Evolutionary conservation across 2,329 filamentous ascomycete genomes (phyloP).

Genomic region (Chaetomiaceae sp.): DNA sequence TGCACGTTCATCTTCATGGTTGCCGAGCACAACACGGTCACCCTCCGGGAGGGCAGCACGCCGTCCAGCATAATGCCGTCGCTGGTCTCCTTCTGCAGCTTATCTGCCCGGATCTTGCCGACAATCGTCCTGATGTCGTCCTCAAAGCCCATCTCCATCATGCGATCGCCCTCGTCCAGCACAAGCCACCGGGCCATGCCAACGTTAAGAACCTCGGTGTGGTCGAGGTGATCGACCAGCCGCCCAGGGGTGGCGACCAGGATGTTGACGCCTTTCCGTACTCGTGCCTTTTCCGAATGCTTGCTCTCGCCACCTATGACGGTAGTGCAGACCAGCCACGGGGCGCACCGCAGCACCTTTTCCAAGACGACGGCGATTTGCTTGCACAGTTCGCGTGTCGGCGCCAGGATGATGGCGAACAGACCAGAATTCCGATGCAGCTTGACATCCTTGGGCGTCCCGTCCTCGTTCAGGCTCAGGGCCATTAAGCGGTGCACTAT

Average conservation of each 20-base stretch:
- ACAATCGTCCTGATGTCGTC: constrained; percentile 88
- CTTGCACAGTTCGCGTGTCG: constrained; percentile 88
- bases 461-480: constrained; percentile 55
- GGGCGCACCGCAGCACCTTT: constrained; percentile 76
- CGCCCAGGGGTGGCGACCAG: constrained; percentile 90
- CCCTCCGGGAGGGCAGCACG: constrained; percentile 66
- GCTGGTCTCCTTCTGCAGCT: constrained; percentile 52
- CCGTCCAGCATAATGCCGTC: constrained; percentile 53
- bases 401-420: constrained; percentile 89
- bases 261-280: constrained; percentile 93
- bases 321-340: constrained; percentile 89
- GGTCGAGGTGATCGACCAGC: constrained; percentile 83
- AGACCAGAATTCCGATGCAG: constrained; percentile 81
- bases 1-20: constrained; percentile 98
- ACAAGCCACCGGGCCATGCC: constrained; percentile 89
- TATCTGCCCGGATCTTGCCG: constrained; percentile 63
- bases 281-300: constrained; percentile 80
- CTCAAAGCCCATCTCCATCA: constrained; percentile 98
- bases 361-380: constrained; percentile 88
- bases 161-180: constrained; percentile 90
- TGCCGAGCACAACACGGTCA: constrained; percentile 88
- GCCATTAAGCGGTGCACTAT: constrained; percentile 83
- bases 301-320: constrained; percentile 66
- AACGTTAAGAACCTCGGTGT: constrained; percentile 83
- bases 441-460: constrained; percentile 37